phyloP scores from a whole-genome alignment of 2,329 filamentous ascomycete genomes.

The Trichophaea hybrida region DNA sequence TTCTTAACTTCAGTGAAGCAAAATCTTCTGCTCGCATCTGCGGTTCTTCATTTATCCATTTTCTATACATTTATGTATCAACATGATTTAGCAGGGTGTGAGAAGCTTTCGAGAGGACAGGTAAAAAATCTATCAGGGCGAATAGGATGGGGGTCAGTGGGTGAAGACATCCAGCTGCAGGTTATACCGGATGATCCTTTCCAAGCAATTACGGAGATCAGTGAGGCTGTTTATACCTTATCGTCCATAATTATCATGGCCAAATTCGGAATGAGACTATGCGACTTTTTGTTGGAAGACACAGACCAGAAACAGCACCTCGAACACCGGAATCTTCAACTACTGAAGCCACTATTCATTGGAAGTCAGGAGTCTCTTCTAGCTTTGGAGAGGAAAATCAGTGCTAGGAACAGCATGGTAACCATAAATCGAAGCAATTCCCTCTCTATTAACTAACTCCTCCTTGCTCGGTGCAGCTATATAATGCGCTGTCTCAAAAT shows the following conservation, averaged over 20 bases:
- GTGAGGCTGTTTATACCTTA: neutral
- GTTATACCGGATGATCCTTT: too few relatives aligned
- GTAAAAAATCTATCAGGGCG: neutral
- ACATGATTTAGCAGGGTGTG: neutral
- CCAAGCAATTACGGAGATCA: neutral
- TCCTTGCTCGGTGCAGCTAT: neutral
- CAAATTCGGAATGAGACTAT: neutral
- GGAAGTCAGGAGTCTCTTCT: neutral
- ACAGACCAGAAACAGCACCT: neutral
- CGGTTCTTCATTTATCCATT: neutral
- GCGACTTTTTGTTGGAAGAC: neutral
- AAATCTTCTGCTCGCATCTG: neutral
- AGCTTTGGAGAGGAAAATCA: neutral
- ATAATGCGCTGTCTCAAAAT: neutral
- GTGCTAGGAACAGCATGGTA: neutral
- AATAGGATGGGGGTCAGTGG: neutral
- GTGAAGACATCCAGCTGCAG: neutral
- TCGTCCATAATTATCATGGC: too few relatives aligned
- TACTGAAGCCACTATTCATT: neutral
- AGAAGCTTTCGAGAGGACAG: neutral
- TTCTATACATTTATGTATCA: neutral
- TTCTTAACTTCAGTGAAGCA: neutral
- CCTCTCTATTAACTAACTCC: neutral
- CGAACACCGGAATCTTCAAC: neutral
- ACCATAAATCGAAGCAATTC: neutral